These are phyloP conservation scores for Crithidia fasciculata DNA, from an alignment of 208 protist species.

Conservation along the genomic window DNA sequence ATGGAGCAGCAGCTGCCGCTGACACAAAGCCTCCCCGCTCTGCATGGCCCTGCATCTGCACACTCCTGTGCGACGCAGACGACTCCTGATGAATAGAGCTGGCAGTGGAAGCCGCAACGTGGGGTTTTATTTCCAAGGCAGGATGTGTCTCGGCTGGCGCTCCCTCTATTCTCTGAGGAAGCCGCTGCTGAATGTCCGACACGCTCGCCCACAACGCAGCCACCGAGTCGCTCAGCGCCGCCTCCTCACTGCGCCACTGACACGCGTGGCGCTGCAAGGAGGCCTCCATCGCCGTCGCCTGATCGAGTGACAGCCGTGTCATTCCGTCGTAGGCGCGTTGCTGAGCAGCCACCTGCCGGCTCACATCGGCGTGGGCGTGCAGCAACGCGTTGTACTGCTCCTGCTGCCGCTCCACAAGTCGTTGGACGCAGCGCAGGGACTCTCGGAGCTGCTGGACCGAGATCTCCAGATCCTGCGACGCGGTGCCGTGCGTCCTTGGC, in stretches of 20 bases:
- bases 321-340: slow-evolving; percentile 14
- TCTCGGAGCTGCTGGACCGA: slow-evolving; percentile 2
- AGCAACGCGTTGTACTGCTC: slow-evolving; percentile 27
- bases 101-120: neutral
- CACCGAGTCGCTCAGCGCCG: slow-evolving; percentile 13
- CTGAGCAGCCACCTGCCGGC: slow-evolving; percentile 22
- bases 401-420: slow-evolving; percentile 20
- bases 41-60: too few species aligned
- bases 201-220: slow-evolving; percentile 18
- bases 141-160: neutral
- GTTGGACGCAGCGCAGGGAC: slow-evolving; percentile 19
- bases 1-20: neutral
- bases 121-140: neutral
- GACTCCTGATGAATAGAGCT: neutral
- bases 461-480: neutral
- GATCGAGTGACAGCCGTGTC: slow-evolving; percentile 7
- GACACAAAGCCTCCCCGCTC: too few species aligned
- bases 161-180: neutral
- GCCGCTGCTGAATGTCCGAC: slow-evolving; percentile 8
- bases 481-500: neutral
- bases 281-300: slow-evolving; percentile 11
- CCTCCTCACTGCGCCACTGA: slow-evolving; percentile 17
- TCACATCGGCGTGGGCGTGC: slow-evolving; percentile 21
- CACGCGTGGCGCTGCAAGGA: slow-evolving; percentile 8
- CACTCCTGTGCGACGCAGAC: neutral